These are phyloP conservation scores for Suhomyces canberraensis DNA, from an alignment of 805 yeast genomes.

Conservation along the genomic window DNA sequence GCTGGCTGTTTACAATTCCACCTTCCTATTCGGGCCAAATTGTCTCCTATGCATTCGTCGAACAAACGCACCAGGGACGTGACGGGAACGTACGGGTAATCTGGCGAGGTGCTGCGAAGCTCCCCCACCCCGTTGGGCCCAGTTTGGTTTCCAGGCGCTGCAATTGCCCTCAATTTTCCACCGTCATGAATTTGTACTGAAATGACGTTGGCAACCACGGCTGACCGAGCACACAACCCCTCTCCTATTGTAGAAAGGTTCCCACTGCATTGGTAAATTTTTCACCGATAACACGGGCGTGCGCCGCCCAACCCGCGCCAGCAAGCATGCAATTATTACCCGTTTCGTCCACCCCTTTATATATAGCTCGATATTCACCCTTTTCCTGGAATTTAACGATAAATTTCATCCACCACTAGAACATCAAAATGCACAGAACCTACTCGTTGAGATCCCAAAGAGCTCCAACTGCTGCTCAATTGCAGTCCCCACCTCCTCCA, in stretches of 20 bases:
- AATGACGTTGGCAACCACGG: no score
- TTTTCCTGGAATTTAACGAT: constrained; percentile 4
- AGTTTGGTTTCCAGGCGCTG: no score
- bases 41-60: background rate
- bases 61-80: background rate
- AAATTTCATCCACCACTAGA: constrained; percentile 1
- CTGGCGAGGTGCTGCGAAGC: no score
- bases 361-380: constrained; percentile 3
- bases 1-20: constrained; percentile 6
- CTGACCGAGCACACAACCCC: no score
- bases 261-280: constrained; percentile 1
- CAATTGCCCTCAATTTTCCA: no score
- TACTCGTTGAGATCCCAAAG: constrained; percentile 74
- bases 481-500: constrained; percentile 80
- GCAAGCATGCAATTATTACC: constrained; percentile 3
- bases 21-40: constrained; percentile 9
- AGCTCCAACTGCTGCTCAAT: constrained; percentile 80
- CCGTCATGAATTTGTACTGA: no score
- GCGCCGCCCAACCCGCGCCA: constrained; percentile 3
- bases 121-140: no score
- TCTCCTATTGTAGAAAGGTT: background rate
- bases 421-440: constrained; percentile 69
- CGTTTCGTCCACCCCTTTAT: constrained; percentile 3
- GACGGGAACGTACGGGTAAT: background rate
- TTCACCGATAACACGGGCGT: constrained; percentile 3